Base-by-base conservation (phyloP, 2,329 filamentous ascomycete genomes). In the Alternaria sp. region DNA sequence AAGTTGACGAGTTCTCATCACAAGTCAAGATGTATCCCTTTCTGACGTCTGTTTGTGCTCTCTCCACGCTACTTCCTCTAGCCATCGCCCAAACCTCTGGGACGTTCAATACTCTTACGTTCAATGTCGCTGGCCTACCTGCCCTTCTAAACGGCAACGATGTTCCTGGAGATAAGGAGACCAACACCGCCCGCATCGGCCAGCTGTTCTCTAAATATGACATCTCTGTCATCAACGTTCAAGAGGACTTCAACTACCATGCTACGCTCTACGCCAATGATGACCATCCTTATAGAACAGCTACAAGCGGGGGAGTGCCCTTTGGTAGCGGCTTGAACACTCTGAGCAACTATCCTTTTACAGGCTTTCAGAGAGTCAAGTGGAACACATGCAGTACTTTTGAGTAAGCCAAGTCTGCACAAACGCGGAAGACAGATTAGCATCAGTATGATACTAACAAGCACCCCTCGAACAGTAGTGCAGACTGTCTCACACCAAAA, bases 231-330 rank as follows among this genome's bases (percentile, higher is more conserved):
- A 87, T 90, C 71, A 83, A 91, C 64, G 79, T 89, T 14, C 89
- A 91, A 73, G 89, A 90, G 80, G 87, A 90, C 73, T 90, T 90
- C 81, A 89, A 89, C 77, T 91, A 87, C 75, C 88, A 91, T 49
- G 69, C 69, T 11, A 81, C 83, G 57, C 83, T 91, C 64, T 91
- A 90, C 75, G 80, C 79, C 9, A 86, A 85, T 14, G 86, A 88
- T 72, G 82, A 81, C 43, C 87, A 89, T 68, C 80, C 86, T 4
- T 84, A 85, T 75, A 83, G 88, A 54, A 90, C 88, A 1, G 74
- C 87, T 0, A 91, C 88, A 3, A 88, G 87, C 5, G 88, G 89
- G n/a, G 87, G 86, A 24, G 88, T 87, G 0, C 84, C 81, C 0
- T 82, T 91, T 64, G 89, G 89, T 9, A 86, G 83, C 51, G 89